A percentile compares a stretch with the other conserved stretches of the same genome.
Conservation (phyloP, 768 basidiomycete species). For the Rhodotorula taiwanensis region DNA sequence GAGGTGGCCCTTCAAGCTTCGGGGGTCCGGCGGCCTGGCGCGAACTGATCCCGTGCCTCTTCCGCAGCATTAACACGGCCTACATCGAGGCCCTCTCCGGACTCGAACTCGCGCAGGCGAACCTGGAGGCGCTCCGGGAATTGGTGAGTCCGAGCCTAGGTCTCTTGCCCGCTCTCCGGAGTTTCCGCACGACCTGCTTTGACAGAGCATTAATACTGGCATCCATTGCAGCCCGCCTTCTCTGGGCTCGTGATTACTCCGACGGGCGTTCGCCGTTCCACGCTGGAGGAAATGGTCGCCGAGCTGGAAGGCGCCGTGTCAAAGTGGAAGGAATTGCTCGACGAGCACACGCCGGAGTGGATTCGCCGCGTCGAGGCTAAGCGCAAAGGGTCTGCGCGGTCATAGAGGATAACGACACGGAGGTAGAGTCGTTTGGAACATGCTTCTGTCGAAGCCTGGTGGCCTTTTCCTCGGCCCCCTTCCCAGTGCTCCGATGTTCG, state of each 20-base stretch:
- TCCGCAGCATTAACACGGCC: slow-evolving; percentile 9
- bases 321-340: no score
- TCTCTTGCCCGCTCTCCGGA: not conserved
- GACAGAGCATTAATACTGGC: no score
- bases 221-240: not conserved
- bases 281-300: not conserved
- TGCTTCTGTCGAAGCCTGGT: no score
- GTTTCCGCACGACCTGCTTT: not conserved
- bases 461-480: no score
- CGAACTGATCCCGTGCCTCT: not conserved
- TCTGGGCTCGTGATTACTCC: slow-evolving; percentile 1
- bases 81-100: slow-evolving; percentile 12
- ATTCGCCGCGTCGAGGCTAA: no score
- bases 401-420: no score
- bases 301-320: not conserved
- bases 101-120: slow-evolving; percentile 10
- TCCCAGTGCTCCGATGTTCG: no score
- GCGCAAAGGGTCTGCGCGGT: no score
- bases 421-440: no score
- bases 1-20: no score
- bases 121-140: slow-evolving; percentile 9
- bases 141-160: slow-evolving; percentile 2
- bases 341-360: no score
- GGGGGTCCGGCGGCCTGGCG: no score
- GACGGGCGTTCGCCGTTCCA: not conserved